Conservation (phyloP, 2,329 filamentous ascomycete species). For the Arthrinium puccinioides region DNA sequence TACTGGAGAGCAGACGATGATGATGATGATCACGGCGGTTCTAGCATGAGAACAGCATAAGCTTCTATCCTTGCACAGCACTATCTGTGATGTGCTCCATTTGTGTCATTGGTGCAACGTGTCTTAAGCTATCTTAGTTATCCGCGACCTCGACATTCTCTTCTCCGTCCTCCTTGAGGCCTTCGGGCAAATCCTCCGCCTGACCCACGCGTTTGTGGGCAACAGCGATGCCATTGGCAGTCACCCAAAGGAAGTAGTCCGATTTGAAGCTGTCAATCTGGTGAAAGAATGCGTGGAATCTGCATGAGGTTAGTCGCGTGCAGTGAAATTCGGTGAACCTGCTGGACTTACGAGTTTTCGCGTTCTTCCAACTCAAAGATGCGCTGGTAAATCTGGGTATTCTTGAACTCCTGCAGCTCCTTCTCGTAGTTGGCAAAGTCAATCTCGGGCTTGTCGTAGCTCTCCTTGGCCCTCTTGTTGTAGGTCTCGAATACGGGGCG, state of each 20-base stretch:
- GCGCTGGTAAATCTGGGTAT: slow-evolving; percentile 81
- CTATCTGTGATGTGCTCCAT: too few relatives aligned
- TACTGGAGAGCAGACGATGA: background rate
- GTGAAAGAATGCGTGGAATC: slow-evolving; percentile 72
- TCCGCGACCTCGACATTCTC: slow-evolving; percentile 47
- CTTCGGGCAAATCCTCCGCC: slow-evolving; percentile 29
- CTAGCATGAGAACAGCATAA: too few relatives aligned
- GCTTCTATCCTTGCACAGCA: too few relatives aligned
- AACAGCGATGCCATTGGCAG: slow-evolving; percentile 58
- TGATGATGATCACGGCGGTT: background rate
- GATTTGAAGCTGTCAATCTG: slow-evolving; percentile 69
- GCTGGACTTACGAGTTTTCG: slow-evolving; percentile 66
- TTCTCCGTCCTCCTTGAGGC: slow-evolving; percentile 36
- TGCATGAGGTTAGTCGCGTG: slow-evolving; percentile 19
- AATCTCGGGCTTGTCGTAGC: slow-evolving; percentile 60
- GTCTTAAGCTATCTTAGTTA: too few relatives aligned
- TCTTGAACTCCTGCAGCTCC: slow-evolving; percentile 82
- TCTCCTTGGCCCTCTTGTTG: slow-evolving; percentile 63
- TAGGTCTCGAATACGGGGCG: slow-evolving; percentile 86
- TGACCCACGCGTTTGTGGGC: slow-evolving; percentile 41
- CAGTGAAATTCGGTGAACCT: background rate
- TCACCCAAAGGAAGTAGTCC: slow-evolving; percentile 68
- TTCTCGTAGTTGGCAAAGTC: slow-evolving; percentile 73
- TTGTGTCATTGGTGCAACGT: too few relatives aligned
- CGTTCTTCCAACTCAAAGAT: slow-evolving; percentile 88